phyloP scores from a whole-genome alignment of 768 basidiomycete species.

The Termitomyces sp. region DNA sequence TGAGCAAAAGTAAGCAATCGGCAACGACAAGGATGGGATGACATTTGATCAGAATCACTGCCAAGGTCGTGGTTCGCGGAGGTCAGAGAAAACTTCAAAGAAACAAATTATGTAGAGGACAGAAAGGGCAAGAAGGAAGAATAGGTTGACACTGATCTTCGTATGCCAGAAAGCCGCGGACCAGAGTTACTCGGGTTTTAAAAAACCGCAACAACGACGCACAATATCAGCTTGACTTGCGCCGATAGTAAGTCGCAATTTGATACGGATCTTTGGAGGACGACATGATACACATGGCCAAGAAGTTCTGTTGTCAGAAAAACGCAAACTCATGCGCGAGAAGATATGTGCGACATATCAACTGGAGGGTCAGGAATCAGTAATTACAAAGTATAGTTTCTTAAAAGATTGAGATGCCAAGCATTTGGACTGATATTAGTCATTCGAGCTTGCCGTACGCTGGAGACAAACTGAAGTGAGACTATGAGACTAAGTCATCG shows the following conservation, averaged over 20 bases:
- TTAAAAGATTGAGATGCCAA: too few relatives aligned
- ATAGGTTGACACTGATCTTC: background rate
- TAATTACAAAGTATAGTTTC: too few relatives aligned
- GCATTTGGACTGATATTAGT: too few relatives aligned
- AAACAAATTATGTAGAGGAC: background rate
- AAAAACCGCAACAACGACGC: background rate
- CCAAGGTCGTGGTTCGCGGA: background rate
- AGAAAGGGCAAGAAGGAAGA: background rate
- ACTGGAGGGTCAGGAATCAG: too few relatives aligned
- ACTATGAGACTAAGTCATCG: too few relatives aligned
- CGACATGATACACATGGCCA: background rate
- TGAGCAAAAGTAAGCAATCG: background rate
- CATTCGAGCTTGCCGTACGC: too few relatives aligned
- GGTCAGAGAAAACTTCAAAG: background rate
- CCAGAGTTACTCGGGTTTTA: background rate
- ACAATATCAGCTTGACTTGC: too few relatives aligned
- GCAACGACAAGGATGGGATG: background rate
- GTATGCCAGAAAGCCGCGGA: background rate
- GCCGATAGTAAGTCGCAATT: background rate
- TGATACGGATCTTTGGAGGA: background rate
- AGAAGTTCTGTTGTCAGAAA: background rate
- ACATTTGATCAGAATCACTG: background rate
- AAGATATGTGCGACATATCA: too few relatives aligned
- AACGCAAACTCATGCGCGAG: too few relatives aligned
- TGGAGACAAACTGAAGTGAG: too few relatives aligned